Percentiles rank a stretch among this genome's conserved stretches.
These are phyloP conservation scores for Talaromyces sp. DNA, from an alignment of 2,329 filamentous ascomycete genomes.

Conservation along the genomic window DNA sequence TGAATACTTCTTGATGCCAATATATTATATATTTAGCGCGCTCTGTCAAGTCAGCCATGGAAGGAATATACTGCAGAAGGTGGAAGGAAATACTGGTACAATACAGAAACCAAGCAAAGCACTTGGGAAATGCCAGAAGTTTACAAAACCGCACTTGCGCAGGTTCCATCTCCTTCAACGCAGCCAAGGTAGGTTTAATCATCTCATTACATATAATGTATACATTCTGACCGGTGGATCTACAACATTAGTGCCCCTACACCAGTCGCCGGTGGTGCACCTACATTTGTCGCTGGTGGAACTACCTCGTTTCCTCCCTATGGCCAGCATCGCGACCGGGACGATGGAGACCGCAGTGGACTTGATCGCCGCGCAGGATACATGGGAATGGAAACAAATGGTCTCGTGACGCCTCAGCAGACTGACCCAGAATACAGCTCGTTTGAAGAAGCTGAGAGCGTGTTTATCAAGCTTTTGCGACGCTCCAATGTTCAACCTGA, in stretches of 20 bases:
- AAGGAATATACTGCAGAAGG: constrained; percentile 86
- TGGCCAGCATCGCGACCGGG: constrained; percentile 47
- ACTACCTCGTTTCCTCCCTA: constrained; percentile 45
- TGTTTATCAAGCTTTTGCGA: constrained; percentile 86
- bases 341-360: constrained; percentile 48
- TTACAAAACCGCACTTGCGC: constrained; percentile 72
- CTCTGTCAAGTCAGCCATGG: constrained; percentile 80
- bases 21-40: constrained; percentile 57
- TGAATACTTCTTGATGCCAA: neutral
- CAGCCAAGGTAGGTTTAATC: constrained; percentile 47
- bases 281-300: constrained; percentile 62
- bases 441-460: constrained; percentile 84
- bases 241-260: constrained; percentile 33
- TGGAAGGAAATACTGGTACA: constrained; percentile 92
- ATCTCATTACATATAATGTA: neutral
- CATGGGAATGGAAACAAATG: constrained; percentile 39
- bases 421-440: constrained; percentile 75
- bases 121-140: constrained; percentile 90
- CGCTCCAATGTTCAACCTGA: constrained; percentile 83
- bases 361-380: constrained; percentile 50
- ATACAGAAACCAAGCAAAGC: constrained; percentile 86
- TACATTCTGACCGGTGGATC: constrained; percentile 39
- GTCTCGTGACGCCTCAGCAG: constrained; percentile 40
- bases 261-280: constrained; percentile 59
- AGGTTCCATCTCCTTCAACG: constrained; percentile 47